These are phyloP conservation scores for Trifolium pratense DNA, from an alignment of 306 rosid species.

Conservation along the genomic window DNA sequence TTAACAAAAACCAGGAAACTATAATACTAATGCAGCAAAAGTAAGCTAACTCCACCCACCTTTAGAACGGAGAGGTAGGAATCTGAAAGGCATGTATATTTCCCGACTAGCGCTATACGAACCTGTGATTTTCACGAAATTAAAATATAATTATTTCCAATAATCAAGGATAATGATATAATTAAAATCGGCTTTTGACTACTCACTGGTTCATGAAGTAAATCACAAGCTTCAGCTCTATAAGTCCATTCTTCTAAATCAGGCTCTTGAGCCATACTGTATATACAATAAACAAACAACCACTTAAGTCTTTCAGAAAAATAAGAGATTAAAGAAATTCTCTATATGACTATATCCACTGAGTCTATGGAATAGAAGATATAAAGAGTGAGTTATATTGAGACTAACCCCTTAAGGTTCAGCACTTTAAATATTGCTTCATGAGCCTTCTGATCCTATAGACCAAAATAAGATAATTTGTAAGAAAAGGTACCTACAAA, in stretches of 20 bases:
- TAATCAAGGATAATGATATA: conserved; percentile 18
- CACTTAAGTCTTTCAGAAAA: conserved; percentile 32
- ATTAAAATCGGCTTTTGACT: conserved; percentile 29
- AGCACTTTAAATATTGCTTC: conserved; percentile 75
- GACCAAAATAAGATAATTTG: conserved; percentile 42
- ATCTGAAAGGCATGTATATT: conserved; percentile 89
- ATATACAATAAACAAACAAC: conserved; percentile 30
- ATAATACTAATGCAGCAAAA: background rate
- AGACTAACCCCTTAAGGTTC: conserved; percentile 65
- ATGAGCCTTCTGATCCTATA: conserved; percentile 82
- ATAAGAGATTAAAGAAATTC: conserved; percentile 19
- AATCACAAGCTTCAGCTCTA: conserved; percentile 65
- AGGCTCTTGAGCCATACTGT: conserved; percentile 65
- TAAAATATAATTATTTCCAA: conserved; percentile 10
- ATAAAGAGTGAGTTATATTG: conserved; percentile 34
- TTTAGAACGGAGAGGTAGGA: conserved; percentile 86
- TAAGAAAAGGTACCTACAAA: conserved; percentile 46
- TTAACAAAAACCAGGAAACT: background rate
- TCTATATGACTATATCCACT: background rate
- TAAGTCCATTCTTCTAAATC: conserved; percentile 69
- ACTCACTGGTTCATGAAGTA: conserved; percentile 68
- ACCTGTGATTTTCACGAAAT: conserved; percentile 56
- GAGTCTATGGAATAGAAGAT: conserved; percentile 7
- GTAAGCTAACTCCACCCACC: conserved; percentile 60
- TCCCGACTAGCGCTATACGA: conserved; percentile 90